Evolutionary conservation across 176 grass and related monocot species (phyloP).

Genomic region (Zoysia japonica): DNA sequence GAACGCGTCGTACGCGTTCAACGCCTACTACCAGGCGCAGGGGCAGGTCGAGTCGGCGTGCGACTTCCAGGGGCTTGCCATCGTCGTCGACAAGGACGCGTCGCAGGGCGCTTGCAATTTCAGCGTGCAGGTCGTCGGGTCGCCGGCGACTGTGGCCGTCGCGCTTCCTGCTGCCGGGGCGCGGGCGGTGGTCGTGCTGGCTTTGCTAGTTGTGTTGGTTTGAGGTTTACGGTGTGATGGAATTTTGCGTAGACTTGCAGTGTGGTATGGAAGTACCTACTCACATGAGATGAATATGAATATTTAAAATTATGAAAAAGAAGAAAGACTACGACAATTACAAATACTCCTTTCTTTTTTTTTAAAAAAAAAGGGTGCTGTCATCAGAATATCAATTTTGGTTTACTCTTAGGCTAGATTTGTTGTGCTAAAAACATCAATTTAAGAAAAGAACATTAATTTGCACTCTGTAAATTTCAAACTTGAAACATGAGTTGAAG

Average conservation of each 20-base stretch:
- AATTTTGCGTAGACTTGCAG: not conserved
- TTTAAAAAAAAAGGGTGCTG: too few species aligned
- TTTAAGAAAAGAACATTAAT: too few species aligned
- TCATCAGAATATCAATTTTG: too few species aligned
- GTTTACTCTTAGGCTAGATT: too few species aligned
- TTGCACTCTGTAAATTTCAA: too few species aligned
- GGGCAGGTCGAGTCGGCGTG: constrained; percentile 58
- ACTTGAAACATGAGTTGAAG: too few species aligned
- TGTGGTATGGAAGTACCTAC: constrained; percentile 19
- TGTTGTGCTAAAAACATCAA: too few species aligned
- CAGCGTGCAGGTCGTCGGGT: constrained; percentile 39
- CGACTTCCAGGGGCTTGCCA: constrained; percentile 64
- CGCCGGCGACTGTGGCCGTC: not conserved
- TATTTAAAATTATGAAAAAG: too few species aligned
- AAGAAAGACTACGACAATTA: too few species aligned
- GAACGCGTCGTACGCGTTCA: constrained; percentile 78
- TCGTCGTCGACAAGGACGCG: constrained; percentile 49
- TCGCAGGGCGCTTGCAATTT: constrained; percentile 45
- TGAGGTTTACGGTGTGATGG: not conserved
- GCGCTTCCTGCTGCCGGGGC: too few species aligned
- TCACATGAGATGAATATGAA: not conserved
- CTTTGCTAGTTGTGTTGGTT: constrained; percentile 17
- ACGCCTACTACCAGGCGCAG: constrained; percentile 67
- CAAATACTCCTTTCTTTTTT: too few species aligned
- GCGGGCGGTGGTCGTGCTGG: not conserved